Base-by-base conservation (phyloP, 2,329 filamentous ascomycete species). In the Daldinia sp. region DNA sequence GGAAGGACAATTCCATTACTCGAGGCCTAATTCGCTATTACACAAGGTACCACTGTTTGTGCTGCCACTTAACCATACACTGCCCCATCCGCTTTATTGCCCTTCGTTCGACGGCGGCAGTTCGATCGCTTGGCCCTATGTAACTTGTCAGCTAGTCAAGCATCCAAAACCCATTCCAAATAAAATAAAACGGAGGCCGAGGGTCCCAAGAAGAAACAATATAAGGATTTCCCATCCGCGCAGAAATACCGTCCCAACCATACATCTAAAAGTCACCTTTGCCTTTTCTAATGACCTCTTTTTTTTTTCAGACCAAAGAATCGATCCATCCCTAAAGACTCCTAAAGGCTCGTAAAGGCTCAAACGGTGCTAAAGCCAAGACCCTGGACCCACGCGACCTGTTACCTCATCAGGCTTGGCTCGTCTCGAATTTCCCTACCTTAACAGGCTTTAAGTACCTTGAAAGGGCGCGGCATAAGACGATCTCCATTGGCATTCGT, bases 371-470 rank as follows among this genome's bases (percentile, higher is more conserved):
- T 34, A 7, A n/a, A 61, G 58, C 67, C 62, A 68, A 68, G 64
- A 56, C 59, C 19, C 47, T 17, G 45, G 68, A 67, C 68, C 68
- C 70, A 72, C 70, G 65, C 68, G 65, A 73, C 61, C 53, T 59
- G 15, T 63, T 71, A 48, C 69, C 65, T 62, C 45, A 68, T 71
- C 63, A 47, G 64, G 63, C 21, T 58, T 55, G 50, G 58, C 45
- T 59, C 61, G 62, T 63, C 53, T 66, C 62, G 51, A 63, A 56
- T 61, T 63, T 35, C 39, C 47, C 15, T 25, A 15, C 29, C 60
- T 43, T 34, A 35, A n/a, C n/a, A n/a, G n/a, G n/a, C n/a, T n/a
- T n/a, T n/a, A n/a, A n/a, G n/a, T n/a, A n/a, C n/a, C n/a, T n/a
- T n/a, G n/a, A n/a, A n/a, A 61, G 30, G 68, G 68, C 68, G 66